Conservation (phyloP, 352 stramenopile genomes). For the Globisporangium parvum region DNA sequence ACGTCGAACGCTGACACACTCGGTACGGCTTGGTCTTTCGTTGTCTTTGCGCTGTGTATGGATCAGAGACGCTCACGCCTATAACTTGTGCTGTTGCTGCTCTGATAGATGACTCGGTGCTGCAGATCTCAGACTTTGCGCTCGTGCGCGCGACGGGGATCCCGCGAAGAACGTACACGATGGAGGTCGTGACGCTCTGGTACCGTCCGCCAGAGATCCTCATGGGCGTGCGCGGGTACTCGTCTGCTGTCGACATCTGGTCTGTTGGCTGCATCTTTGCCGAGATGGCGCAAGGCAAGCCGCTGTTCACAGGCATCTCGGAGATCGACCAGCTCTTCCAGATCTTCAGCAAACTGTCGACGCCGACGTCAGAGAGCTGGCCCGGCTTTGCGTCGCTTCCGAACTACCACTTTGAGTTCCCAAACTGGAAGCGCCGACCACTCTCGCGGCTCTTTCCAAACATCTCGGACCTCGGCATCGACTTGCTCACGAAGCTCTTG, state of each 20-base stretch:
- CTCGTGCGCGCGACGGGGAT: constrained; percentile 84
- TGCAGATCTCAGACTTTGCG: constrained; percentile 87
- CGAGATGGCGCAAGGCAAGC: constrained; percentile 90
- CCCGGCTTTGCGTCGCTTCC: constrained; percentile 95
- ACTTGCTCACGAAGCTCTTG: constrained; percentile 69
- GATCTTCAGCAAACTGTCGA: constrained; percentile 94
- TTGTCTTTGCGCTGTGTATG: not conserved
- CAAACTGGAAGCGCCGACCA: constrained; percentile 66
- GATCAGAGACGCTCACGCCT: not conserved
- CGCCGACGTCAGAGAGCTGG: constrained; percentile 95
- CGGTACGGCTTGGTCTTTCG: constrained; percentile 23
- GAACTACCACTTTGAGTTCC: constrained; percentile 94
- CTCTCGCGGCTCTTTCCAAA: constrained; percentile 64
- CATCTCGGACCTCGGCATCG: constrained; percentile 66
- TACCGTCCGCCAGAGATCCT: constrained; percentile 88
- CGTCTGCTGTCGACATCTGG: constrained; percentile 90
- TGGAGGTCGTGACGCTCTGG: constrained; percentile 89
- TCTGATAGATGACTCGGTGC: constrained; percentile 43
- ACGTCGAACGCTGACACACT: constrained; percentile 53
- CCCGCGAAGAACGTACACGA: constrained; percentile 86
- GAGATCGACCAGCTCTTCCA: constrained; percentile 86
- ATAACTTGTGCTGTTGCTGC: not conserved
- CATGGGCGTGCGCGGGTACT: constrained; percentile 85
- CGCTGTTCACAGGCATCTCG: constrained; percentile 76
- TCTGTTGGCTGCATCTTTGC: constrained; percentile 97